Evolutionary conservation across 768 basidiomycete genomes (phyloP), one percentile per base, ranked within the genome.

Genomic region (Heimioporus sp.): DNA sequence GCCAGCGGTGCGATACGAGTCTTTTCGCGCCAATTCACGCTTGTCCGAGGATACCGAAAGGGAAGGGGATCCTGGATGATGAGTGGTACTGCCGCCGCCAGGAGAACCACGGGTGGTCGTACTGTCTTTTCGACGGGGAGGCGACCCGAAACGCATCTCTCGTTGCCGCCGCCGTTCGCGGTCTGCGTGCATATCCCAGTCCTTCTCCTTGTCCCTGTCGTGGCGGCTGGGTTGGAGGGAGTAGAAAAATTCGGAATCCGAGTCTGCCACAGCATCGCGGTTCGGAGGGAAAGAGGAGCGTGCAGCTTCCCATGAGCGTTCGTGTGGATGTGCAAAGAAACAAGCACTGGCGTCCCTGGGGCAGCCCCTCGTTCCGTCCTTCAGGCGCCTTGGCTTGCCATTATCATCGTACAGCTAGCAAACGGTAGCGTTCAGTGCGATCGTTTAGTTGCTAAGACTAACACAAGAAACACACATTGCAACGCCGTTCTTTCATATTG

Each of bases 231-330:
- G 9, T 4, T 44, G 55, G 31, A 57, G 48, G 21, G 32, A 45
- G 53, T 69, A 69, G 48, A 45, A 57, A 32, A 63, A 69, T 1
- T 66, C 54, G 2, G 46, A 43, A 19, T 65, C 56, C 3, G 49
- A 48, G 55, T 70, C 70, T 10, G 13, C 28, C 21, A 70, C 58
- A 4, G 20, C 0, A 1, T 60, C 57, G 17, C 3, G 28, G 41
- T 16, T 61, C 11, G 68, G 70, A 34, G 68, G 68, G 24, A 28
- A 10, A 42, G 68, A 70, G 43, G 52, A 24, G 4, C 46, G 44
- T 1, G 73, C 73, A n/a, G 44, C 35, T 46, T 48, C 40, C 73
- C 73, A 74, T 15, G 55, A 55, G 2, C 66, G 64, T 28, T 72
- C 65, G 48, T 58, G 57, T 7, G 73, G 73, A 24, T 69, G 68